Evolutionary conservation across 2,329 filamentous ascomycete species (phyloP).

Genomic region (Magnaporthales sp.): DNA sequence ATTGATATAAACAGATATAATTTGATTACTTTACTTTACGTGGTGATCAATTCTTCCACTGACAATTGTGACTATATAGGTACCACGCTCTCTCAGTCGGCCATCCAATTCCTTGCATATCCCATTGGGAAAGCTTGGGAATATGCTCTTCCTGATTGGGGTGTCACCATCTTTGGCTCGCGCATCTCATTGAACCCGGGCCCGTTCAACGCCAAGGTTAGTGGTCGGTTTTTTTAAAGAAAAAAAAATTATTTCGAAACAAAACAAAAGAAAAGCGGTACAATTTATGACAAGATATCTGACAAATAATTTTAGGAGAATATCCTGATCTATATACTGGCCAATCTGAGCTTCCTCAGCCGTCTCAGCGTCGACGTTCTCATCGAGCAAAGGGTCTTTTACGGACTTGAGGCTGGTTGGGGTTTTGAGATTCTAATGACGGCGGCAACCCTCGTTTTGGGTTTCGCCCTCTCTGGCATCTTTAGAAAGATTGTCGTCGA

Average conservation of each 20-base stretch:
- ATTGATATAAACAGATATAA: slow-evolving; percentile 10
- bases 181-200: slow-evolving; percentile 29
- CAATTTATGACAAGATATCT: neutral
- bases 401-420: slow-evolving; percentile 32
- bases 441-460: slow-evolving; percentile 32
- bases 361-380: slow-evolving; percentile 25
- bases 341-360: slow-evolving; percentile 34
- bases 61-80: slow-evolving; percentile 19
- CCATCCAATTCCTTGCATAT: slow-evolving; percentile 32
- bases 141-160: slow-evolving; percentile 21
- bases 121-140: slow-evolving; percentile 32
- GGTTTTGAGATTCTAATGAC: slow-evolving; percentile 33
- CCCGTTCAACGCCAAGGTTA: slow-evolving; percentile 23
- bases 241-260: too few relatives aligned
- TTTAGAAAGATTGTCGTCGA: slow-evolving; percentile 32
- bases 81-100: slow-evolving; percentile 22
- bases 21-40: too few relatives aligned
- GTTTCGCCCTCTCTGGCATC: slow-evolving; percentile 39
- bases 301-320: slow-evolving; percentile 19
- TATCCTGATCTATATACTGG: slow-evolving; percentile 33
- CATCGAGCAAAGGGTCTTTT: slow-evolving; percentile 29
- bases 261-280: neutral
- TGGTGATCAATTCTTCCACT: slow-evolving; percentile 33
- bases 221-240: too few relatives aligned
- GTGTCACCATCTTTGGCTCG: slow-evolving; percentile 15